Base-by-base conservation (phyloP, 2,329 filamentous ascomycete species). In the Ophiostoma fasciatum region DNA sequence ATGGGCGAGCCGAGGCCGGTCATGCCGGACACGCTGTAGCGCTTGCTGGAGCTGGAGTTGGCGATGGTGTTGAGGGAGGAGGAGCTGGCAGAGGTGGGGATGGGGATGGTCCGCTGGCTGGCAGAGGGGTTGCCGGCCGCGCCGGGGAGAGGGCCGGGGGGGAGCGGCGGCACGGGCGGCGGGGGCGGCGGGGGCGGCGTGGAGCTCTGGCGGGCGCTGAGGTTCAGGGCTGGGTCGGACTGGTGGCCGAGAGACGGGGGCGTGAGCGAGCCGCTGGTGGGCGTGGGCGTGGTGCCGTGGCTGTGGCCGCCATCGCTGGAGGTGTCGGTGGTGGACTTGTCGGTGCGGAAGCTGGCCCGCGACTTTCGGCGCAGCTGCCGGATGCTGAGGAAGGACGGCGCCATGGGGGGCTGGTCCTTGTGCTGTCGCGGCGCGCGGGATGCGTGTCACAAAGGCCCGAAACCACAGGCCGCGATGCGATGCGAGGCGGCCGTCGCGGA, bases 311-410 rank as follows among this genome's bases (percentile, higher is more conserved):
- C 68, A 51, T 74, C 72, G 53, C 71, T 75, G 31, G 70, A 72
- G 8, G 66, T 67, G 48, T 78, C 72, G 32, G 41, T 67, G 28
- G 74, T 67, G 28, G 74, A 73, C 42, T 64, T 66, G 28, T 71
- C 68, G 32, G 73, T 76, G 40, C 70, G 74, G 58, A 85, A 78
- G 62, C 76, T 85, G 42, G 76, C 71, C 55, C 68, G 78, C 38
- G 82, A 90, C 48, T 78, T 77, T 48, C 82, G 74, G 48, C 82
- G 79, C 38, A 93, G 60, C 51, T 79, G 75, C 57, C 74, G 82
- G 49, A 71, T 56, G 46, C 56, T 69, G 42, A 90, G 66, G 51
- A 92, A 82, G 29, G 77, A 60, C 23, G 71, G 68, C 38, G 69
- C 62, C 71, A 75, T 75, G 45, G 39, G n/a, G n/a, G n/a, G n/a